Evolutionary conservation across 2,329 filamentous ascomycete species (phyloP).

Genomic region (Dothideomycetes sp.): DNA sequence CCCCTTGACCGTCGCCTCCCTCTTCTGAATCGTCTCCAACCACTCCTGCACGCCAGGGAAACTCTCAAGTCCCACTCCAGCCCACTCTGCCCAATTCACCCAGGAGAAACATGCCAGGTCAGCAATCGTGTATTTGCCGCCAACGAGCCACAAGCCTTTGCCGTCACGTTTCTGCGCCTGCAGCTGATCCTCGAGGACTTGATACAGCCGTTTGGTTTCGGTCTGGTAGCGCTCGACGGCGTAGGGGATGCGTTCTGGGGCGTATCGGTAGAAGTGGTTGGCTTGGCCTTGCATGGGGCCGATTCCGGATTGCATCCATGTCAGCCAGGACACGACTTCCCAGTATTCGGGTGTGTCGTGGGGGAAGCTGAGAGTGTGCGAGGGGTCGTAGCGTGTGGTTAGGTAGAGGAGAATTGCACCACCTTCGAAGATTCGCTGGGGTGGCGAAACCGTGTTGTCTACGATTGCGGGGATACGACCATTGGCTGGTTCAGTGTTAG

Average conservation of each 20-base stretch:
- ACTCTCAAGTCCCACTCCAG: conserved; percentile 19
- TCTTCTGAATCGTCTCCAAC: conserved; percentile 21
- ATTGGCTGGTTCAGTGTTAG: conserved; percentile 22
- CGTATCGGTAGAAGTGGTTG: conserved; percentile 36
- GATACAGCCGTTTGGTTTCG: conserved; percentile 37
- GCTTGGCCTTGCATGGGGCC: conserved; percentile 36
- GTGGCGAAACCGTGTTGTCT: too few relatives aligned
- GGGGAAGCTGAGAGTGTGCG: conserved; percentile 30
- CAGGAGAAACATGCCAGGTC: conserved; percentile 36
- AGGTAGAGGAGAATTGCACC: conserved; percentile 37
- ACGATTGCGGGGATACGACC: conserved; percentile 36
- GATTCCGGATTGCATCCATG: conserved; percentile 32
- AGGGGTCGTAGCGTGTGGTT: conserved; percentile 29
- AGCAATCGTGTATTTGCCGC: conserved; percentile 36
- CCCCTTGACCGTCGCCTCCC: conserved; percentile 21
- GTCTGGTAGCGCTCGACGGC: conserved; percentile 36
- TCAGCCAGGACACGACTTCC: conserved; percentile 34
- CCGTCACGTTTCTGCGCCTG: conserved; percentile 12
- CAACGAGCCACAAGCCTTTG: conserved; percentile 31
- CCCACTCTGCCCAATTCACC: conserved; percentile 33
- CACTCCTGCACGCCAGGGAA: conserved; percentile 22
- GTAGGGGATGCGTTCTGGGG: conserved; percentile 31
- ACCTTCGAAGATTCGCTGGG: conserved; percentile 29
- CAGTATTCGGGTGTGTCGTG: conserved; percentile 31
- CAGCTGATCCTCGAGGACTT: conserved; percentile 33